Conservation (phyloP, 441 rosid species). For the Dalechampia spathulata region DNA sequence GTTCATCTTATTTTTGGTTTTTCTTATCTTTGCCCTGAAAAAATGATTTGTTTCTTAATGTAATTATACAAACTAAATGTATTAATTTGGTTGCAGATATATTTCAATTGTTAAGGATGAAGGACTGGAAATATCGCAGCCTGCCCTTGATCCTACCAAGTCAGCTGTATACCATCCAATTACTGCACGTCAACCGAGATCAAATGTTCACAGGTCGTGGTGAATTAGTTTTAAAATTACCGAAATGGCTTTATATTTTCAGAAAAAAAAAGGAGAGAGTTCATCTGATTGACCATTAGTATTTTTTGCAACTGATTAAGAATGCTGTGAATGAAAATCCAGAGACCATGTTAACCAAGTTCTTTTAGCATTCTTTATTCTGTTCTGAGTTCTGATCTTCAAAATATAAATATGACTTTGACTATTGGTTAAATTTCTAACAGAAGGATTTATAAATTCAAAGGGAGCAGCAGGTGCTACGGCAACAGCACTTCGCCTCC, state of each 20-base stretch:
- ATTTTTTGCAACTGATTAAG: neutral
- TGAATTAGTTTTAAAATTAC: neutral
- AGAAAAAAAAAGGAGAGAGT: neutral
- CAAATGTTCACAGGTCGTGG: conserved; percentile 56
- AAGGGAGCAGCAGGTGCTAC: conserved; percentile 68
- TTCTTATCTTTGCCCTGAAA: neutral
- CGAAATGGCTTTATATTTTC: neutral
- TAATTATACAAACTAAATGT: neutral
- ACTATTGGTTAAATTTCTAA: conserved; percentile 1
- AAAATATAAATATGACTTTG: neutral
- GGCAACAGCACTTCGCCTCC: conserved; percentile 76
- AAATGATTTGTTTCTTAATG: neutral
- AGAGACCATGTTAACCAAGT: neutral
- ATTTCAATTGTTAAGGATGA: conserved; percentile 43
- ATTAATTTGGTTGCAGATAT: conserved; percentile 14
- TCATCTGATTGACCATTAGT: neutral
- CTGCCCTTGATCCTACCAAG: conserved; percentile 65
- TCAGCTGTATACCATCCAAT: conserved; percentile 67
- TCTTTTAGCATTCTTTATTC: neutral
- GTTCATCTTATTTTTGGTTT: neutral
- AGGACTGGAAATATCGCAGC: conserved; percentile 89
- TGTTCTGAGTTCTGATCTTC: neutral
- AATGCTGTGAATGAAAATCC: neutral
- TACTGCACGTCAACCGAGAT: conserved; percentile 50
- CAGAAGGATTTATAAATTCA: conserved; percentile 70